Percentiles rank a stretch among this genome's conserved stretches.
Evolutionary conservation across 106 monocot genomes (phyloP).

Genomic region (Acorus gramineus): DNA sequence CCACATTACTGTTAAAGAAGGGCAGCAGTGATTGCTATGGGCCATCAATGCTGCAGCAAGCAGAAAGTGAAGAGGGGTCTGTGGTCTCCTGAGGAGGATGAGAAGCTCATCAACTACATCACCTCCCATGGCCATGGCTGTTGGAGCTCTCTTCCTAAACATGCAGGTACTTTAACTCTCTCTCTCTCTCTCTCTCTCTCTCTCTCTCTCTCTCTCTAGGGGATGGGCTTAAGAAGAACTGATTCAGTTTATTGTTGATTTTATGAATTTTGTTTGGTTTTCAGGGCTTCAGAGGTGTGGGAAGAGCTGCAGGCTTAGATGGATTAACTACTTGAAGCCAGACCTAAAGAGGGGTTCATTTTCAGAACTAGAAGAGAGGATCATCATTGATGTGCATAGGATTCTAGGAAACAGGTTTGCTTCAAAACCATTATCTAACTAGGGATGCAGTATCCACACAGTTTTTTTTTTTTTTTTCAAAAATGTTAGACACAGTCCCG

Average conservation of each 20-base stretch:
- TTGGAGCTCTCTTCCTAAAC: conserved; percentile 71
- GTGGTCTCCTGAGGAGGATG: conserved; percentile 56
- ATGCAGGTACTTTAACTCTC: conserved; percentile 25
- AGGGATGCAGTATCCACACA: neutral
- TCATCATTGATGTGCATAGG: conserved; percentile 73
- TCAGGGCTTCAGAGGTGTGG: conserved; percentile 66
- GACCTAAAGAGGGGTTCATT: conserved; percentile 66
- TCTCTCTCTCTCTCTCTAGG: neutral
- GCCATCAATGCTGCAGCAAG: conserved; percentile 80
- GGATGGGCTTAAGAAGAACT: neutral
- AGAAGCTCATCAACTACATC: conserved; percentile 18
- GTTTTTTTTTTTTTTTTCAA: too few relatives aligned
- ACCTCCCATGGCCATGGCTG: conserved; percentile 61
- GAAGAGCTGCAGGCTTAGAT: conserved; percentile 69
- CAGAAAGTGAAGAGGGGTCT: conserved; percentile 73
- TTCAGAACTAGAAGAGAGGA: conserved; percentile 51
- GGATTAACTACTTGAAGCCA: conserved; percentile 73
- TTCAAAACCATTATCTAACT: neutral
- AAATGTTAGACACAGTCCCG: too few relatives aligned
- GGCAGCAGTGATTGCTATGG: conserved; percentile 22
- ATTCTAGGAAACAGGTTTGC: conserved; percentile 59
- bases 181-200: neutral
- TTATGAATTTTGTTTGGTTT: neutral
- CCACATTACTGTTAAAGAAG: too few relatives aligned
- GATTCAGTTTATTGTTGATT: neutral